Evolutionary conservation across 805 yeast species (phyloP).

Genomic region (Hyphopichia homilentoma): DNA sequence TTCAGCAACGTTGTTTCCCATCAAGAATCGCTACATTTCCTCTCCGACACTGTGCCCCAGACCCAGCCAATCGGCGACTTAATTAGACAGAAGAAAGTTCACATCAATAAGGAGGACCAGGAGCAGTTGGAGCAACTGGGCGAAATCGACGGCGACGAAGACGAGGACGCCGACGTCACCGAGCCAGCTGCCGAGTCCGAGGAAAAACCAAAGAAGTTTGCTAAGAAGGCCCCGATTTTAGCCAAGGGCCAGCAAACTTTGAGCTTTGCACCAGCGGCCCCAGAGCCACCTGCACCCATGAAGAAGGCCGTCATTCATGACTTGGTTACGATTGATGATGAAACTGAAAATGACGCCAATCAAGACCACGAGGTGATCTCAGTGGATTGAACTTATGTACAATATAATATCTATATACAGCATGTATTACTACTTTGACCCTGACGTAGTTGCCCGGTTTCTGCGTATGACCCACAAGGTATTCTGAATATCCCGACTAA

Average conservation of each 20-base stretch:
- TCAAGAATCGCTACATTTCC: constrained; percentile 58
- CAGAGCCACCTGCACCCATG: constrained; percentile 6
- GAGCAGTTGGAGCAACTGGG: constrained; percentile 2
- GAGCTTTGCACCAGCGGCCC: constrained; percentile 6
- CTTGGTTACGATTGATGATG: constrained; percentile 21
- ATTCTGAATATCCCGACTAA: constrained; percentile 23
- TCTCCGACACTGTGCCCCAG: constrained; percentile 65
- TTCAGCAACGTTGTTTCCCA: constrained; percentile 59
- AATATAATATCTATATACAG: constrained; percentile 1
- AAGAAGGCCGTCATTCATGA: constrained; percentile 34
- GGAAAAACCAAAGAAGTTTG: constrained; percentile 5
- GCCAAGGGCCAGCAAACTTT: constrained; percentile 43
- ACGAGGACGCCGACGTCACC: constrained; percentile 1
- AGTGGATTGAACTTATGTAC: constrained; percentile 7
- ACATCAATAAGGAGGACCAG: constrained; percentile 10
- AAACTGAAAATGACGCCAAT: constrained; percentile 4
- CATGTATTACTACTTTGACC: background rate
- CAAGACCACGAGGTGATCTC: too few species aligned
- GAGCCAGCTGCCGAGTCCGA: constrained; percentile 5
- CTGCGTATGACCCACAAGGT: constrained; percentile 26
- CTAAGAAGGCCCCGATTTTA: too few species aligned
- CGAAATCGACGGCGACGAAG: constrained; percentile 3
- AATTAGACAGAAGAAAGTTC: constrained; percentile 38
- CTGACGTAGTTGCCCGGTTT: too few species aligned
- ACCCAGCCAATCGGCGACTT: constrained; percentile 50